Base-by-base conservation (phyloP, 1,139 yeast species). In the Yamadazyma buinensis region DNA sequence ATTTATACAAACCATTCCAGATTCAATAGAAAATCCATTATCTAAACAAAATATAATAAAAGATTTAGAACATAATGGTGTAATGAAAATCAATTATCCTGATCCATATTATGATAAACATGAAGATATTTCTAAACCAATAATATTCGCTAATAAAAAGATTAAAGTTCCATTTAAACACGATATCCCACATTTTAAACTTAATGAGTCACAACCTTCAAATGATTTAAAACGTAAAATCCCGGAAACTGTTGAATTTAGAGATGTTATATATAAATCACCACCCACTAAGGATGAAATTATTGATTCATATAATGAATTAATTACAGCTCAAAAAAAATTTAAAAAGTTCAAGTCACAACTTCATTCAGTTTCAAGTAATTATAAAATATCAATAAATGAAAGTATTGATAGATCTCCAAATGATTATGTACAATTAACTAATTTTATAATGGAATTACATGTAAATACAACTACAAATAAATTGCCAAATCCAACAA, bases 101-200 rank as follows among this genome's bases (percentile, higher is more conserved):
- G 84, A 76, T 40, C 95, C 96, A 0, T 77, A 60, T 44, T 88
- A 76, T 47, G 72, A 80, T 17, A 62, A 68, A 22, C 55, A 62
- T 0, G 50, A 53, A 1, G 85, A 84, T 43, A 61, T 75, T 5
- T 35, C 57, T 1, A 63, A 61, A 19, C 80, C 94, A 0, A 68
- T 80, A 39, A 56, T 75, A 2, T 80, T 78, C 57, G 88, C 90
- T 0, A 88, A 88, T 15, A 76, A 71, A 39, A 76, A 73, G 43
- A 78, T 80, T 41, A 60, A 52, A 1, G 55, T 80, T 2, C 68
- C 71, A 0, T 46, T 52, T 6, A 37, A 41, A 9, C 22, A 38
- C 11, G 29, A 18, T 14, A 20, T 39, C 5, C 41, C 43, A 1
- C 21, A 29, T 17, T 23, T 44, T 12, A 15, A 30, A 4, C 21